Conservation (phyloP, 495 filamentous ascomycete genomes). For the Podospora pseudoanserina region DNA sequence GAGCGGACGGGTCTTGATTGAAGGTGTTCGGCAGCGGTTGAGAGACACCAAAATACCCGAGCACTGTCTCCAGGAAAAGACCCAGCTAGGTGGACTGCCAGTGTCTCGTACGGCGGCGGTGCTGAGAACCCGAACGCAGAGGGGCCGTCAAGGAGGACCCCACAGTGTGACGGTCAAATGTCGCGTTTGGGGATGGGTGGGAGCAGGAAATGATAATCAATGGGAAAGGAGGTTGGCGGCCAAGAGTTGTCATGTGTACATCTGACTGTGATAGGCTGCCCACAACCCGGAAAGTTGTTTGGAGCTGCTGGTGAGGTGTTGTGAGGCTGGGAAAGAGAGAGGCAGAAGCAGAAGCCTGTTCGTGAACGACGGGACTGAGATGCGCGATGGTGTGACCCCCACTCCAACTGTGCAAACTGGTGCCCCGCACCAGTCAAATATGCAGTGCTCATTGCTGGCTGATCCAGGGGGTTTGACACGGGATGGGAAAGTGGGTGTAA, state of each 20-base stretch:
- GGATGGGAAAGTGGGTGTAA: background rate
- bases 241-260: background rate
- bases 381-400: background rate
- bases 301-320: background rate
- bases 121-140: background rate
- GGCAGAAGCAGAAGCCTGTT: background rate
- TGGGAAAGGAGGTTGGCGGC: background rate
- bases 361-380: background rate
- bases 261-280: background rate
- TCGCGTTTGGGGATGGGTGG: background rate
- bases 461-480: background rate
- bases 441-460: background rate
- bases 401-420: background rate
- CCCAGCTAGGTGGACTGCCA: background rate
- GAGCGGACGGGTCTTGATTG: background rate
- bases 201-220: background rate
- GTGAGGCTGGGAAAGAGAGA: background rate
- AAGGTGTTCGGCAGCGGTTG: background rate
- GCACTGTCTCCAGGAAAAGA: no score
- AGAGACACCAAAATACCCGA: background rate
- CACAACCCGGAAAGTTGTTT: background rate
- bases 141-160: background rate
- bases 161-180: background rate
- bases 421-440: background rate
- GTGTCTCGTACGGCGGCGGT: background rate